Evolutionary conservation across 1,139 yeast genomes (phyloP).

Genomic region (Saccharomyces pastorianus): DNA sequence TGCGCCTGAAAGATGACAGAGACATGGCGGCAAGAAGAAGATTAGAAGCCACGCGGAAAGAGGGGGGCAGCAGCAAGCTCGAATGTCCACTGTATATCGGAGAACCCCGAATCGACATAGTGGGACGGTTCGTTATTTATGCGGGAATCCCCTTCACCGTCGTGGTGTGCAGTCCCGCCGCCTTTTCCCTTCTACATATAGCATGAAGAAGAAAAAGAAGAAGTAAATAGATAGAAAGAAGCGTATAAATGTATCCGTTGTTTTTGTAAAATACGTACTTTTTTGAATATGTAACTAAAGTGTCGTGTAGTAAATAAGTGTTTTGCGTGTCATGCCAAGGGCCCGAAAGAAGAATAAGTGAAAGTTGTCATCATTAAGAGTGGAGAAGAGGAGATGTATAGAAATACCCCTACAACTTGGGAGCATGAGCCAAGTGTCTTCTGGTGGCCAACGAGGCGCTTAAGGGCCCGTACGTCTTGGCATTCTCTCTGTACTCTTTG

Average conservation of each 20-base stretch:
- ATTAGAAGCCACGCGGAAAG: conserved; percentile 5
- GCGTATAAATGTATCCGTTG: neutral
- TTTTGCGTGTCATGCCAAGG: conserved; percentile 42
- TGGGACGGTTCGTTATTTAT: conserved; percentile 27
- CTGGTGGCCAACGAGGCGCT: conserved; percentile 21
- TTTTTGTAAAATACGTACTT: neutral
- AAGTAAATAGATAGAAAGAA: neutral
- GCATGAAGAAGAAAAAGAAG: neutral
- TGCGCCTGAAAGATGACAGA: conserved; percentile 23
- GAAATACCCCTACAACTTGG: conserved; percentile 11
- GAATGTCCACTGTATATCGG: conserved; percentile 24
- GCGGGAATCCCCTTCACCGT: conserved; percentile 28
- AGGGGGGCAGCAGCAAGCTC: neutral
- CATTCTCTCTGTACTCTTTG: conserved; percentile 24
- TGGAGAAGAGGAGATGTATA: neutral
- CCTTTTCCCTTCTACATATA: conserved; percentile 10
- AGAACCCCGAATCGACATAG: conserved; percentile 22
- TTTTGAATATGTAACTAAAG: neutral
- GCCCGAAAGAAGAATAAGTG: neutral
- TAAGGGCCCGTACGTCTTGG: conserved; percentile 27
- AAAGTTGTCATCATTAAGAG: neutral
- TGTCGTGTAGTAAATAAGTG: conserved; percentile 6
- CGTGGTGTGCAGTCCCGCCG: conserved; percentile 20
- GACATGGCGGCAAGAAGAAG: conserved; percentile 6
- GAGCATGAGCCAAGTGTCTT: conserved; percentile 14